Percentiles rank a stretch among this genome's conserved stretches.
Evolutionary conservation across 169 alveolate species (phyloP).

Genomic region (Besnoitia besnoiti): DNA sequence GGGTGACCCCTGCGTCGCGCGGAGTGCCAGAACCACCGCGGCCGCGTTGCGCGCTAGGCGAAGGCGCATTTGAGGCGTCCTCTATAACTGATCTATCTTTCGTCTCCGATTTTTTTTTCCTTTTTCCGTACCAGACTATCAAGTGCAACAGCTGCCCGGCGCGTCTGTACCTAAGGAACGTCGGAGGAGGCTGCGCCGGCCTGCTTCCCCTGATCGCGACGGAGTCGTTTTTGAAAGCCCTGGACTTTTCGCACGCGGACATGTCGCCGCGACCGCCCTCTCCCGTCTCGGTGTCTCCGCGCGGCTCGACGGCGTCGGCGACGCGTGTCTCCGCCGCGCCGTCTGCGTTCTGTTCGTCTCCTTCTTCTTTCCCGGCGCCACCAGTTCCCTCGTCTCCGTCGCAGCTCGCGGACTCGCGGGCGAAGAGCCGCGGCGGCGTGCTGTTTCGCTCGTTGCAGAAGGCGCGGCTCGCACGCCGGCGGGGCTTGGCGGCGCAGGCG

Average conservation of each 20-base stretch:
- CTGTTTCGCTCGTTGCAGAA: neutral
- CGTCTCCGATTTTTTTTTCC: too few relatives aligned
- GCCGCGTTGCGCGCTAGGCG: too few relatives aligned
- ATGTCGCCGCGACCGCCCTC: neutral
- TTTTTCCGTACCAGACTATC: neutral
- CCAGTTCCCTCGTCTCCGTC: neutral
- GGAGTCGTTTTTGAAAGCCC: neutral
- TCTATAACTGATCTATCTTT: too few relatives aligned
- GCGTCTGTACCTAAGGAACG: neutral
- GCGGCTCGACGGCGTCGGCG: neutral
- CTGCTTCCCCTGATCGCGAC: conserved; percentile 34
- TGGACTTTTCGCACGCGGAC: conserved; percentile 15
- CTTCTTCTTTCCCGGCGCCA: neutral
- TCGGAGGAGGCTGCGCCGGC: conserved; percentile 36
- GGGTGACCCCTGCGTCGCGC: too few relatives aligned
- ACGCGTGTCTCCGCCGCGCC: too few relatives aligned
- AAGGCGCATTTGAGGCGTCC: too few relatives aligned
- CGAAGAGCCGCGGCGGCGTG: neutral
- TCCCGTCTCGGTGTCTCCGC: neutral
- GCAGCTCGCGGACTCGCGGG: neutral
- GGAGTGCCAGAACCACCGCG: too few relatives aligned
- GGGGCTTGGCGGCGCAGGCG: neutral
- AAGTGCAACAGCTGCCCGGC: conserved; percentile 39
- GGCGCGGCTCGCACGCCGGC: neutral
- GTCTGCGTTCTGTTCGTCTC: neutral